These are phyloP conservation scores for Ceratobasidium sp. DNA, from an alignment of 1,284 basidiomycete species.

Conservation along the genomic window DNA sequence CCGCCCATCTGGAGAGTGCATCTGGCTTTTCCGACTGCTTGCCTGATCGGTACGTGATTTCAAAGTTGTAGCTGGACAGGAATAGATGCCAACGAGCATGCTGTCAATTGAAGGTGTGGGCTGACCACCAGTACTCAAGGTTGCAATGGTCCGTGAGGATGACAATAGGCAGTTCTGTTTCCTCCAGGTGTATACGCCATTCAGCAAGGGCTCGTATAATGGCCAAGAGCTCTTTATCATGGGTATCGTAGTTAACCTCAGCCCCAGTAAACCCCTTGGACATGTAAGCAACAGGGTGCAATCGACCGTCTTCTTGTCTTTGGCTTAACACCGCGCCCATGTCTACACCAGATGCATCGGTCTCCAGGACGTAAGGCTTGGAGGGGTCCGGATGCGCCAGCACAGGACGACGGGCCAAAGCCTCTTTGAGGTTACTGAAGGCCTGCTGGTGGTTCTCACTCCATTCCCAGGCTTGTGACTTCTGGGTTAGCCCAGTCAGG, in stretches of 20 bases:
- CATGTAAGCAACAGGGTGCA: slow-evolving; percentile 44
- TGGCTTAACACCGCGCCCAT: slow-evolving; percentile 45
- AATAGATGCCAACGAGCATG: not conserved
- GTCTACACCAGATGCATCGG: slow-evolving; percentile 28
- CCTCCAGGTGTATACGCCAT: slow-evolving; percentile 52
- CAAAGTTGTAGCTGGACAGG: not conserved
- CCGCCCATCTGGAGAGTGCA: too few species aligned
- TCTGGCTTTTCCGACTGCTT: too few species aligned
- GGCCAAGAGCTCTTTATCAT: slow-evolving; percentile 54
- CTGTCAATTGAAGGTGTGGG: too few species aligned
- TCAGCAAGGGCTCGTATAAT: slow-evolving; percentile 35
- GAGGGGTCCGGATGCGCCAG: slow-evolving; percentile 15
- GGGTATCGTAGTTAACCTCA: slow-evolving; percentile 53
- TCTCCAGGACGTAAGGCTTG: slow-evolving; percentile 29
- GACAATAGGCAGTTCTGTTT: slow-evolving; percentile 48
- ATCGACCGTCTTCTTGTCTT: slow-evolving; percentile 36
- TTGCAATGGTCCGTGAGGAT: slow-evolving; percentile 60
- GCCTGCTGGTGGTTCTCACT: slow-evolving; percentile 43
- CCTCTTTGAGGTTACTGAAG: slow-evolving; percentile 49
- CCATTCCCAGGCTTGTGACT: slow-evolving; percentile 45
- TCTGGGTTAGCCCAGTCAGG: slow-evolving; percentile 48
- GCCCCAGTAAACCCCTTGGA: slow-evolving; percentile 44
- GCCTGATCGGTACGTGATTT: not conserved
- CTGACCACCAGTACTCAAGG: too few species aligned
- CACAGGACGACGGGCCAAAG: slow-evolving; percentile 18